Conservation (phyloP, 441 rosid species). For the Theobroma grandiflorum region DNA sequence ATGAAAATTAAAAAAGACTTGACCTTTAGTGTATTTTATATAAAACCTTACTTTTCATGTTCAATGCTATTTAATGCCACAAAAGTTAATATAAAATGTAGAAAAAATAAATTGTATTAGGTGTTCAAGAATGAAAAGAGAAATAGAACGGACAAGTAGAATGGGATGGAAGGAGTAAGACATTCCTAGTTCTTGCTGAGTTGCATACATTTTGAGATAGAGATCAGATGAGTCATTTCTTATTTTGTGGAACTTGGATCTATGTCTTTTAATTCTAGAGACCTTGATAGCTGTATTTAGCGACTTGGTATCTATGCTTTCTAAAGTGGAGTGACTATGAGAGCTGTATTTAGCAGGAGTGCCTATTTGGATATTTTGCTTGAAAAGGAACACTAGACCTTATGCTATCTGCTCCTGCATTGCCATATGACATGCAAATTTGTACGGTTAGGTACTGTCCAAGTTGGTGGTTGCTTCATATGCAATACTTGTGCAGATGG, state of each 20-base stretch:
- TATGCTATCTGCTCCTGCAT: background rate
- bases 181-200: background rate
- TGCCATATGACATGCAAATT: background rate
- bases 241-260: constrained; percentile 13
- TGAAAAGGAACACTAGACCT: background rate
- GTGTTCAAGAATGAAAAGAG: background rate
- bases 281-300: background rate
- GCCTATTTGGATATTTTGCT: constrained; percentile 3
- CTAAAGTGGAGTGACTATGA: background rate
- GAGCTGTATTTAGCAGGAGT: constrained; percentile 11
- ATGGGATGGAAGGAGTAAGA: background rate
- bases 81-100: background rate
- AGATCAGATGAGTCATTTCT: background rate
- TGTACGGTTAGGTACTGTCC: constrained; percentile 8
- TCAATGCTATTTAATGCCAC: background rate
- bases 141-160: background rate
- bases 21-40: background rate
- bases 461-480: background rate
- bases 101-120: constrained; percentile 4
- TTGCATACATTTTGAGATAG: background rate
- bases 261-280: background rate
- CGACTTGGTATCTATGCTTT: background rate
- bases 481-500: background rate
- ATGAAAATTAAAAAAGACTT: background rate
- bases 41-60: background rate